A percentile compares a stretch with the other conserved stretches of the same genome.
Conservation (phyloP, 2,329 filamentous ascomycete species). For the Fusarium dlaminii region DNA sequence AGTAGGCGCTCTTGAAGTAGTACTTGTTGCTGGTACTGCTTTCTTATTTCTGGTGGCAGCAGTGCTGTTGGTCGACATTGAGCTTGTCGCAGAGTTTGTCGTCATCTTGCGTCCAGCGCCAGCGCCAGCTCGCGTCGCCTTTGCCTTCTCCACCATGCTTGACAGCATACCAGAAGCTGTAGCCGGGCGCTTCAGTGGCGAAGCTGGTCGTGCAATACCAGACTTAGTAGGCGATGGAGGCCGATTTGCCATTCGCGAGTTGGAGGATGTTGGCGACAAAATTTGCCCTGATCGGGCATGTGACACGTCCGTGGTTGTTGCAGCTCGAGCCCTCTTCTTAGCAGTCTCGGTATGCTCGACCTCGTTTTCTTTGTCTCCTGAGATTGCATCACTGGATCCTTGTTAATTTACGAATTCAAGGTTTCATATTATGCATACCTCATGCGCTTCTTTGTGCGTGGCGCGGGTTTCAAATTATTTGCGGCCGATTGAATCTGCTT, state of each 20-base stretch:
- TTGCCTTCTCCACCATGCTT: conserved; percentile 69
- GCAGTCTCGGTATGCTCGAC: conserved; percentile 67
- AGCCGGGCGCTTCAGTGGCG: conserved; percentile 67
- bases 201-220: conserved; percentile 66
- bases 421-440: conserved; percentile 54
- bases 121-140: conserved; percentile 61
- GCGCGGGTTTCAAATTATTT: conserved; percentile 33
- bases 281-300: conserved; percentile 63
- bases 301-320: conserved; percentile 53
- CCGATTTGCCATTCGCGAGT: conserved; percentile 71
- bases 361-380: conserved; percentile 82
- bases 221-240: conserved; percentile 65
- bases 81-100: conserved; percentile 55
- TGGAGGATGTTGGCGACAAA: conserved; percentile 84
- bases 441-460: conserved; percentile 56
- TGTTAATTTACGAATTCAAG: conserved; percentile 34
- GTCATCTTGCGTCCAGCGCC: conserved; percentile 57
- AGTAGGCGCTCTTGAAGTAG: conserved; percentile 49
- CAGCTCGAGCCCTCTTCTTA: conserved; percentile 71
- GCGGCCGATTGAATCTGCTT: conserved; percentile 46
- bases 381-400: conserved; percentile 67
- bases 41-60: conserved; percentile 48
- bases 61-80: conserved; percentile 51
- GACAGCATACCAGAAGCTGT: conserved; percentile 59
- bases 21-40: conserved; percentile 45